Evolutionary conservation across 345 rosid genomes (phyloP), one percentile per base, ranked within the genome.

Genomic region (Kandelia obovata): DNA sequence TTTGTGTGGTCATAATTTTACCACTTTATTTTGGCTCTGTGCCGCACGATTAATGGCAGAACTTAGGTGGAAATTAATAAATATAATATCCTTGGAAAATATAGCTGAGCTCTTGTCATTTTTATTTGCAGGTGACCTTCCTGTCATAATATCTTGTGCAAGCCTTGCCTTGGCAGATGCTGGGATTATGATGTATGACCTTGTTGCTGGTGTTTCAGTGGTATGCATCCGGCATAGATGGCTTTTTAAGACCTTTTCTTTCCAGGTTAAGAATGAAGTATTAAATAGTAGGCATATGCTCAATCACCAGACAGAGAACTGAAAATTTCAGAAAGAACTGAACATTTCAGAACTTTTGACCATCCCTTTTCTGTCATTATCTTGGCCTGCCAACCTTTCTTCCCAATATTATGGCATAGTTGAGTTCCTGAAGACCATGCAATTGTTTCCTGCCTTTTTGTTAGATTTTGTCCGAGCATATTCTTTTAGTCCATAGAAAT

Each of bases 91-190:
- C 53, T 28, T 55, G 43, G 57, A 43, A 59, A 16, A 16, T 28
- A 65, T 58, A 15, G 7, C 43, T 7, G 25, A 59, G 17, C 26
- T 65, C 21, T 37, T n/a, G 17, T 68, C 67, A 21, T 63, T 61
- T 66, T 10, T 28, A 6, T 32, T 57, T 58, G 64, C 77, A 95
- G 96, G 99, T 81, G 99, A 95, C 84, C 89, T 95, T 67, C 88
- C 98, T 43, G 94, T 87, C 58, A 83, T 90, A 46, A 81, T 88
- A 78, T 90, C 97, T 46, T 95, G 99, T 77, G 97, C 98, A 67
- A 89, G 98, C 84, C 96, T 95, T 75, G 98, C 98, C 80, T 74
- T 92, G 71, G 99, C 98, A 27, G 98, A 92, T 84, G 96, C 97
- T 1, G 96, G 99, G 63, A 92, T 92, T 71, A 87, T 88, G 98